Conservation (phyloP, 345 rosid genomes). For the Triadica sebifera region DNA sequence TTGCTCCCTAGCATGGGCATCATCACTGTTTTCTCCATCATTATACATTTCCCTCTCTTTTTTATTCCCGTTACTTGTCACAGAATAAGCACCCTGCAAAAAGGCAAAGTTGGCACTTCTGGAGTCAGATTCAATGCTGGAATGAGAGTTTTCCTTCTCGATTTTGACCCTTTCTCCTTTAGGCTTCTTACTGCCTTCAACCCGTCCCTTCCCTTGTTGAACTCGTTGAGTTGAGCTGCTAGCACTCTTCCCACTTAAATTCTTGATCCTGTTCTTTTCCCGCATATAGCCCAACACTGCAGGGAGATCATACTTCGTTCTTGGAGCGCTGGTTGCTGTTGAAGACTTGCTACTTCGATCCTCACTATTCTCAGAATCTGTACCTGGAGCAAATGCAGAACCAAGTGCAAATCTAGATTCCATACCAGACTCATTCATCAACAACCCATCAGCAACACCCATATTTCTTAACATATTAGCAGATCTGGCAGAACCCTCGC, state of each 20-base stretch:
- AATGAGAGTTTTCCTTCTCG: slow-evolving; percentile 73
- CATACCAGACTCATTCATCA: slow-evolving; percentile 32
- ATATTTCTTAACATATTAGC: slow-evolving; percentile 30
- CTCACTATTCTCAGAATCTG: slow-evolving; percentile 64
- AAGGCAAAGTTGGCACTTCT: slow-evolving; percentile 82
- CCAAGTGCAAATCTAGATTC: slow-evolving; percentile 55
- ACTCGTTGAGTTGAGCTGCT: slow-evolving; percentile 41
- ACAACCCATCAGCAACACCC: slow-evolving; percentile 36
- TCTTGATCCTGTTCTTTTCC: slow-evolving; percentile 47
- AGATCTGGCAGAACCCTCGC: slow-evolving; percentile 44
- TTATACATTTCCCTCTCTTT: slow-evolving; percentile 42
- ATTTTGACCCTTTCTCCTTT: slow-evolving; percentile 85
- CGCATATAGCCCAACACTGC: slow-evolving; percentile 32
- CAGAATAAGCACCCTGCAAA: slow-evolving; percentile 55
- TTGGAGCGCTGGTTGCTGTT: slow-evolving; percentile 69
- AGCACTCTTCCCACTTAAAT: slow-evolving; percentile 42
- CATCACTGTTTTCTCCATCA: slow-evolving; percentile 56
- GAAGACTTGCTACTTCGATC: slow-evolving; percentile 74
- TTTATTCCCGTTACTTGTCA: slow-evolving; percentile 53
- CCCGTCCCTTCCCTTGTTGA: slow-evolving; percentile 48
- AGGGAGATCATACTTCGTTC: slow-evolving; percentile 43
- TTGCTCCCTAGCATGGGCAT: slow-evolving; percentile 38
- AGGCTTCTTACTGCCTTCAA: slow-evolving; percentile 62
- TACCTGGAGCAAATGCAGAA: slow-evolving; percentile 43
- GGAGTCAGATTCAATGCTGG: slow-evolving; percentile 84